phyloP scores from a whole-genome alignment of 441 rosid genomes.

The Bruguiera hainesii region DNA sequence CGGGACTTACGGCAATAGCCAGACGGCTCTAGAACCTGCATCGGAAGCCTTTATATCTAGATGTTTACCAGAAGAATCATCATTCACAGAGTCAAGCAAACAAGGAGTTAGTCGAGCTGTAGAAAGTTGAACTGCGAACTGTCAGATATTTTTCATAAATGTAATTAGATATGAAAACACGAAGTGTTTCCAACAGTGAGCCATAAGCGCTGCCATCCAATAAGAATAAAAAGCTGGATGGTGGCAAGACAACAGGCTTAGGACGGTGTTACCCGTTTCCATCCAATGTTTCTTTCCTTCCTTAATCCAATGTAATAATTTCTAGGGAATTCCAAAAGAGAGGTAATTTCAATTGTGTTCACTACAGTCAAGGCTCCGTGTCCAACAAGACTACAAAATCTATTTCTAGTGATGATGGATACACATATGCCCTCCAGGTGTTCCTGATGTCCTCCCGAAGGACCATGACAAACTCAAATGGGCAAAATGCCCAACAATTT shows the following conservation, averaged over 20 bases:
- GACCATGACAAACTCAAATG: no score
- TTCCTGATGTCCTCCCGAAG: no score
- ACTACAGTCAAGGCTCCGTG: no score
- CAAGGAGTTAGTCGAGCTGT: slow-evolving; percentile 86
- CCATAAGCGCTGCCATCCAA: not conserved
- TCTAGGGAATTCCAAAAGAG: no score
- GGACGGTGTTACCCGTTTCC: no score
- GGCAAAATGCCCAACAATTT: not conserved
- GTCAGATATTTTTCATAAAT: slow-evolving; percentile 21
- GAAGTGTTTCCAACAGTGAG: not conserved
- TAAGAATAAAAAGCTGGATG: not conserved
- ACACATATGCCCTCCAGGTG: no score
- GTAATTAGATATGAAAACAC: slow-evolving; percentile 1
- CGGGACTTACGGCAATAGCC: slow-evolving; percentile 75
- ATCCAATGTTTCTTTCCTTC: no score
- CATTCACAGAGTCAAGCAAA: slow-evolving; percentile 60
- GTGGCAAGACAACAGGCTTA: not conserved
- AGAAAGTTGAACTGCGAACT: slow-evolving; percentile 27
- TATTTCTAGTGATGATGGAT: no score
- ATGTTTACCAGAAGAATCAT: slow-evolving; percentile 31
- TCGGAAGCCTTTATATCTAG: slow-evolving; percentile 24
- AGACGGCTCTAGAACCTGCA: slow-evolving; percentile 55
- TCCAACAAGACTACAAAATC: no score
- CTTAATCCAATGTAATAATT: no score
- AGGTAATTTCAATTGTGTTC: no score